Evolutionary conservation across 768 basidiomycete genomes (phyloP), one percentile per base, ranked within the genome.

Genomic region (Suillus subluteus): DNA sequence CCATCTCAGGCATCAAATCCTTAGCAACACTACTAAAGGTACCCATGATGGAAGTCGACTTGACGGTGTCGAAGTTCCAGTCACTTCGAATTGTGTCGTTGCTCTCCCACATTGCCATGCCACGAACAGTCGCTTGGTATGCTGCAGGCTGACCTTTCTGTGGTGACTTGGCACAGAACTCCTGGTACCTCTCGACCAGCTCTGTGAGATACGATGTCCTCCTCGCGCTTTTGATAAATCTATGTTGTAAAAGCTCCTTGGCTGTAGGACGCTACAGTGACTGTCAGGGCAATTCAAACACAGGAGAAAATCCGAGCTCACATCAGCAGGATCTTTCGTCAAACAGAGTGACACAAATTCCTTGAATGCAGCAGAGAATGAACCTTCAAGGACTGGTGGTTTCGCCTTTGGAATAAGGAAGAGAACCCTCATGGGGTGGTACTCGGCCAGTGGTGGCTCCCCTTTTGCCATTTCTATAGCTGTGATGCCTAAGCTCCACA

Each of bases 391-490:
- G 12, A 87, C 85, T 6, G 98, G 98, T 6, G 98, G 91, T 69
- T 95, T 94, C 21, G 96, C 95, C 80, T 98, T 98, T 3, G 98
- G 98, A 68, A 99, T 99, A 58, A 99, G 84, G 82, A 99, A 99
- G 63, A 99, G 84, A 1, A 99, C 97, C 37, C 98, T 88, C 98
- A 99, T 99, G 0, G 96, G 98, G 73, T 99, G 98, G 76, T 98
- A 97, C 76, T 99, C 97, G 5, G 95, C 92, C 65, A 98, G 79
- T 9, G 98, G 98, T 0, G 98, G 98, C 73, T 98, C 96, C 54
- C 98, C 98, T 72, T 94, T 95, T 2, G 97, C 96, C 91, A 99
- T 91, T 82, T 98, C 97, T 61, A 98, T 98, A 63, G 95, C 96
- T 1, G 97, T 98, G 76, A 99, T 99, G 26, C 97, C 97, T 62